A percentile compares a stretch with the other conserved stretches of the same genome.
Evolutionary conservation across 1,284 basidiomycete species (phyloP).

Genomic region (Boletus calvinii): DNA sequence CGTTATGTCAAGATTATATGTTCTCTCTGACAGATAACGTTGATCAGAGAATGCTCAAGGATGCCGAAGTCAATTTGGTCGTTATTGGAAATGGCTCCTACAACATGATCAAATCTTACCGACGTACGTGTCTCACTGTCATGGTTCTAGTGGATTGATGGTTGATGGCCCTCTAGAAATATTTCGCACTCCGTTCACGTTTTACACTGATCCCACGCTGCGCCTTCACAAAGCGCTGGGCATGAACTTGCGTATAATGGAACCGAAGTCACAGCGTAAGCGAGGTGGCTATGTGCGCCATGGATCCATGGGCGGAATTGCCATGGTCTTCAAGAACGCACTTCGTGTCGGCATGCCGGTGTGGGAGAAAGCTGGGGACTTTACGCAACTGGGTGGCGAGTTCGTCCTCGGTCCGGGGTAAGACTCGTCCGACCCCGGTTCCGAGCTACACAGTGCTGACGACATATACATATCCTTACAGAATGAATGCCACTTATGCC

Average conservation of each 20-base stretch:
- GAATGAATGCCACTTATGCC: slow-evolving; percentile 58
- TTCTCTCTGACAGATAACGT: slow-evolving; percentile 58
- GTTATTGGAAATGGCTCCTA: slow-evolving; percentile 79
- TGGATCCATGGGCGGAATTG: slow-evolving; percentile 61
- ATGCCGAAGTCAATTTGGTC: slow-evolving; percentile 56
- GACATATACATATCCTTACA: slow-evolving; percentile 23
- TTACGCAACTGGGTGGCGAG: slow-evolving; percentile 82
- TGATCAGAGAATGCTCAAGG: slow-evolving; percentile 52
- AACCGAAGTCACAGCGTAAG: slow-evolving; percentile 34
- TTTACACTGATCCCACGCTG: slow-evolving; percentile 80
- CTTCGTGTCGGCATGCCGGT: slow-evolving; percentile 72
- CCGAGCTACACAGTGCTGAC: slow-evolving; percentile 18
- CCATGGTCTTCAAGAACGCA: slow-evolving; percentile 68
- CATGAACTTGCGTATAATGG: slow-evolving; percentile 59
- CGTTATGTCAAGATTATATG: slow-evolving; percentile 84
- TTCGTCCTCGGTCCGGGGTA: slow-evolving; percentile 82
- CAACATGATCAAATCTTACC: slow-evolving; percentile 71
- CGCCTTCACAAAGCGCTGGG: slow-evolving; percentile 73
- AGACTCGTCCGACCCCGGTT: slow-evolving; percentile 22
- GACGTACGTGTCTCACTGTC: slow-evolving; percentile 42
- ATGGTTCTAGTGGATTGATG: neutral
- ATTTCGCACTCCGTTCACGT: slow-evolving; percentile 55
- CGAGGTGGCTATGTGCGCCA: slow-evolving; percentile 65
- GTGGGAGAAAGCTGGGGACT: slow-evolving; percentile 77
- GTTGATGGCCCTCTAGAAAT: slow-evolving; percentile 43